These are phyloP conservation scores for Metarhizium anisopliae DNA, from an alignment of 2,329 filamentous ascomycete species.

Conservation along the genomic window DNA sequence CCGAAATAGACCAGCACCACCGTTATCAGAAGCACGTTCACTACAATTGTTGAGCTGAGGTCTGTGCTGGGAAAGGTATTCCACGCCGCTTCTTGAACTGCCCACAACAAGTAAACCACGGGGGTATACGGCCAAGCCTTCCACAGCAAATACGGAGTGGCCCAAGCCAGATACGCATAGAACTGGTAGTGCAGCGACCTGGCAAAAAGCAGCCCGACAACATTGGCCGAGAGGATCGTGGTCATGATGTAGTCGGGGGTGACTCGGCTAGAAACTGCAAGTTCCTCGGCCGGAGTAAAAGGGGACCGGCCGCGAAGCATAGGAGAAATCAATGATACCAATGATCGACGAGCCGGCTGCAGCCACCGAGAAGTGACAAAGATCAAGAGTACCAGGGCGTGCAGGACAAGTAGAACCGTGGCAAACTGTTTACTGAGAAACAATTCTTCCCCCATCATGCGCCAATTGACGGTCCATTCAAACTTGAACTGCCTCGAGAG, in stretches of 20 bases:
- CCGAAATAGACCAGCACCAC: constrained; percentile 55
- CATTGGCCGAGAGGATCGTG: constrained; percentile 65
- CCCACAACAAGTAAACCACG: constrained; percentile 61
- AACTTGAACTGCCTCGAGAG: constrained; percentile 86
- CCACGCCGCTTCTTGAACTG: constrained; percentile 84
- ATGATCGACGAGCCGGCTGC: constrained; percentile 51
- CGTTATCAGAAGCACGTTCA: constrained; percentile 59
- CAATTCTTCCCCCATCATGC: constrained; percentile 74
- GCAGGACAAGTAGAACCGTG: constrained; percentile 53
- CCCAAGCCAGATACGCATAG: constrained; percentile 85
- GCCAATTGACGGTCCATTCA: constrained; percentile 99
- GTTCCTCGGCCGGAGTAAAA: constrained; percentile 43
- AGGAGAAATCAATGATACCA: constrained; percentile 42
- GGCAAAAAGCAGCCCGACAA: constrained; percentile 76
- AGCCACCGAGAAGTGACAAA: constrained; percentile 67
- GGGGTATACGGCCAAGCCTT: constrained; percentile 59
- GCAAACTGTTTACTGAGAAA: constrained; percentile 69
- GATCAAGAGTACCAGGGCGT: constrained; percentile 53
- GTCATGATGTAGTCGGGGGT: constrained; percentile 68
- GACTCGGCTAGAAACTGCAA: constrained; percentile 46
- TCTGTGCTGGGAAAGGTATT: constrained; percentile 79
- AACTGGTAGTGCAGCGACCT: constrained; percentile 92
- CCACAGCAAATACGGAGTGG: constrained; percentile 82
- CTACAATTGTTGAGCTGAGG: constrained; percentile 50
- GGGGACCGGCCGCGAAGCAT: constrained; percentile 35